phyloP scores from a whole-genome alignment of 2,329 filamentous ascomycete species.

The Xylaria polymorpha region DNA sequence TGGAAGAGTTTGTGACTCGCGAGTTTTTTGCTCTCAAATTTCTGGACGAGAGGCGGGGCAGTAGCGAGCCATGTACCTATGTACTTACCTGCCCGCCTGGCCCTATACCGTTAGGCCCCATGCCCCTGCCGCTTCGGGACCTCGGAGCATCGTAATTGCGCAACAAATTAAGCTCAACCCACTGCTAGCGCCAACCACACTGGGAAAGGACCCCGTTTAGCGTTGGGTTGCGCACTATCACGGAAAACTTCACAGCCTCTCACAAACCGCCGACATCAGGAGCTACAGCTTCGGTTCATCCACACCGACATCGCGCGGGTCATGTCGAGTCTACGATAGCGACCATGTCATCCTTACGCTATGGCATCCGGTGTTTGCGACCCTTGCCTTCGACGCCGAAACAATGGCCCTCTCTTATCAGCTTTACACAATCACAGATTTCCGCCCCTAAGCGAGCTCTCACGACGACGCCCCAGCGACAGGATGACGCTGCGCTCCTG shows the following conservation, averaged over 20 bases:
- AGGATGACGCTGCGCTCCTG: slow-evolving; percentile 23
- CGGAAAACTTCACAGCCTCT: slow-evolving; percentile 32
- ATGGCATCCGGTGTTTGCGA: slow-evolving; percentile 49
- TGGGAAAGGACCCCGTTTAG: not conserved
- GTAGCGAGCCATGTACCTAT: slow-evolving; percentile 33
- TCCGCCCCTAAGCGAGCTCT: slow-evolving; percentile 39
- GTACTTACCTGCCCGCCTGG: slow-evolving; percentile 15
- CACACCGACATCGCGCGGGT: slow-evolving; percentile 31
- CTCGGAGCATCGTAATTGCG: slow-evolving; percentile 47
- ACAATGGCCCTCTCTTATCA: slow-evolving; percentile 41
- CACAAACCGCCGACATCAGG: slow-evolving; percentile 14
- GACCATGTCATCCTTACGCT: slow-evolving; percentile 50
- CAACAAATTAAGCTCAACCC: slow-evolving; percentile 27
- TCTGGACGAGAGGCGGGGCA: slow-evolving; percentile 46
- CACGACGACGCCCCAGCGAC: slow-evolving; percentile 35
- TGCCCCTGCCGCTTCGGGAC: slow-evolving; percentile 30
- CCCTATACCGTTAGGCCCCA: not conserved
- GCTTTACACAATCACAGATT: slow-evolving; percentile 38
- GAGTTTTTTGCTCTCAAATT: slow-evolving; percentile 43
- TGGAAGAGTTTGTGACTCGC: slow-evolving; percentile 40
- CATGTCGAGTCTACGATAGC: slow-evolving; percentile 45
- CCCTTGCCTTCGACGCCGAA: slow-evolving; percentile 42
- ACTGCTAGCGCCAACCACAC: not conserved
- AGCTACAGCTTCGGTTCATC: slow-evolving; percentile 21
- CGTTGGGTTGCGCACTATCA: slow-evolving; percentile 13